Conservation (phyloP, 352 stramenopile genomes). For the Phytophthora melonis region DNA sequence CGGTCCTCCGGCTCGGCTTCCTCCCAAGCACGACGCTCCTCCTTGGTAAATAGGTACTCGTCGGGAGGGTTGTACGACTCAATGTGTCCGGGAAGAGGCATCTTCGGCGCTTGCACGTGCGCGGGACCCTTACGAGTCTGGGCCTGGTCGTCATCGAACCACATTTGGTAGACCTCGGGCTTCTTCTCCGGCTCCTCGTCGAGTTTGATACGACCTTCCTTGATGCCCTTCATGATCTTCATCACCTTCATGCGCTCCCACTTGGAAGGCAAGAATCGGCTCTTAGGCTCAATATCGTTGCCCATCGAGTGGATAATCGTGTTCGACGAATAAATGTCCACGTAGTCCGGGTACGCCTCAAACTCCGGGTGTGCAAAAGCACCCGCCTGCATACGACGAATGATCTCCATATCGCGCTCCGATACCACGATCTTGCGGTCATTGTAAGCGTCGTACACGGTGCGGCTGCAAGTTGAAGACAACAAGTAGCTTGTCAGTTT, state of each 20-base stretch:
- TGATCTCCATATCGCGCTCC: slow-evolving; percentile 97
- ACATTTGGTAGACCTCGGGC: slow-evolving; percentile 92
- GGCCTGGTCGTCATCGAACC: slow-evolving; percentile 92
- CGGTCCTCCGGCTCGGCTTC: slow-evolving; percentile 96
- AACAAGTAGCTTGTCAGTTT: background rate
- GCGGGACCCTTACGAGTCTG: slow-evolving; percentile 93
- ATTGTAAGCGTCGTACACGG: slow-evolving; percentile 99
- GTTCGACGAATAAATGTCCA: slow-evolving; percentile 91
- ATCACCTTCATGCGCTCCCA: slow-evolving; percentile 98
- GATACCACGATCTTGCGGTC: slow-evolving; percentile 97
- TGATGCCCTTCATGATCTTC: slow-evolving; percentile 97
- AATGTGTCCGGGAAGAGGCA: slow-evolving; percentile 97
- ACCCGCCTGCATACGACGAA: slow-evolving; percentile 96
- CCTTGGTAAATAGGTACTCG: slow-evolving; percentile 98
- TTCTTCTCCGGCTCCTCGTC: slow-evolving; percentile 94
- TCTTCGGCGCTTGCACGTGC: slow-evolving; percentile 98
- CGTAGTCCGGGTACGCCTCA: slow-evolving; percentile 92
- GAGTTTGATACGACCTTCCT: slow-evolving; percentile 95
- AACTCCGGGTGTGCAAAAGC: slow-evolving; percentile 94
- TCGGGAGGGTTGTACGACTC: slow-evolving; percentile 99
- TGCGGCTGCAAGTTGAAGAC: slow-evolving; percentile 63
- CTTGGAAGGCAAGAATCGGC: slow-evolving; percentile 96
- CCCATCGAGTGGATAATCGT: slow-evolving; percentile 91
- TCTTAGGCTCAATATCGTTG: slow-evolving; percentile 92
- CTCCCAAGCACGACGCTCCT: slow-evolving; percentile 97